Base-by-base conservation (phyloP, 176 grass and related monocot genomes). In the Phoenix dactylifera region DNA sequence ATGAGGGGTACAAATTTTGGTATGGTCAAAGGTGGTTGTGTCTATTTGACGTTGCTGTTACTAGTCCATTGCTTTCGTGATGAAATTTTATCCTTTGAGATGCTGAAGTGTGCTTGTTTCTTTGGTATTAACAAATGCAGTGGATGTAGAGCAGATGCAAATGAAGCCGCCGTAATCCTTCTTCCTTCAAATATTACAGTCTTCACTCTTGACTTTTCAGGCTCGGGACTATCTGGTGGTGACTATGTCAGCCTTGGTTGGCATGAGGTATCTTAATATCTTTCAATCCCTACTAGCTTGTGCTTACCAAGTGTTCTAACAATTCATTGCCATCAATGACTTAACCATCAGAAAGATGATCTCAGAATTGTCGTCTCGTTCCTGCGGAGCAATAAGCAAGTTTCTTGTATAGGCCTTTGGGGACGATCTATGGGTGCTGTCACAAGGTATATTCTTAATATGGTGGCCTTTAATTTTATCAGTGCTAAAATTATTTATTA, bases 191-290 rank as follows among this genome's bases (percentile, higher is more conserved):
- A 91, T 80, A 97, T 97, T 71, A 85, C 92, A 58, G 77, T 97
- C 69, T 97, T 97, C 66, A 88, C 92, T 56, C 92, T 88, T 72
- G 92, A 97, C 49, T 97, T 97, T 77, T 90, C 92, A 22, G 92
- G 92, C 50, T 97, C 92, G 68, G 92, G 92, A 72, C 66, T 97
- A 64, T 97, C 87, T 6, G 83, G 59, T 58, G 92, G 92, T 60
- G 80, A 97, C 67, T 91, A 85, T 88, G 92, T 97, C 55, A 97
- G 92, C 76, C 84, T 97, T 82, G 92, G 92, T 82, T 97, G 92
- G 87, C 87, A 97, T 65, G 92, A 97, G 87, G 92, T 97, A 82
- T 29, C 19, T 72, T 84, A 24, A 1, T 58, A 6, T 79, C 16
- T 79, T 54, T 67, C 50, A 74, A 52, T 72, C 15, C 35, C 51